A percentile compares a stretch with the other conserved stretches of the same genome.
phyloP scores from a whole-genome alignment of 2,329 filamentous ascomycete genomes.

The Colletotrichum neosansevieriae region DNA sequence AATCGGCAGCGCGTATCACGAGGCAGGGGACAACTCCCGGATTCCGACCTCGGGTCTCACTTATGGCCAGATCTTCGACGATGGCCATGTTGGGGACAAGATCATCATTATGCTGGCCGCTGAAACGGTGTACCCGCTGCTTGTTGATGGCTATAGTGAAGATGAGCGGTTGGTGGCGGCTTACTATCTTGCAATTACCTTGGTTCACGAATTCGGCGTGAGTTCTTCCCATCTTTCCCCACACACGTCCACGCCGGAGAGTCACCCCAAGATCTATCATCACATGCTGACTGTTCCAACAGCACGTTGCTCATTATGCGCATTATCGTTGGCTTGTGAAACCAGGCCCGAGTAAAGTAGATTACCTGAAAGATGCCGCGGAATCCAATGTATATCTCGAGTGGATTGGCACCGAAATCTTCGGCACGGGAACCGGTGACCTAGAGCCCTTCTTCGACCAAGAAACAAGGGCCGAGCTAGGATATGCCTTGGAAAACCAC shows the following conservation, averaged over 20 bases:
- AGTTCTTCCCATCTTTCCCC: conserved; percentile 21
- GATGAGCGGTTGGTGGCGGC: conserved; percentile 46
- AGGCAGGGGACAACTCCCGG: background rate
- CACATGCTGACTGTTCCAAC: background rate
- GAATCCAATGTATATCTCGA: too few relatives aligned
- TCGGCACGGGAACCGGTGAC: background rate
- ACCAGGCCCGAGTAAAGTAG: background rate
- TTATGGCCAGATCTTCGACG: background rate
- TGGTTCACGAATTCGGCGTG: conserved; percentile 48
- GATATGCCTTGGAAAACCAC: conserved; percentile 44
- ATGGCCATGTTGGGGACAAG: background rate
- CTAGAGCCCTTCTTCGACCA: conserved; percentile 45
- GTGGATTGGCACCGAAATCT: too few relatives aligned
- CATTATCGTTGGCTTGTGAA: background rate
- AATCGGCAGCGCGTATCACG: conserved; percentile 5
- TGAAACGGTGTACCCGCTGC: conserved; percentile 45
- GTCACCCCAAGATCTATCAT: background rate
- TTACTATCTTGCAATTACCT: conserved; percentile 41
- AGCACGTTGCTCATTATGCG: conserved; percentile 25
- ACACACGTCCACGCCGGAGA: background rate
- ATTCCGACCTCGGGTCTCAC: background rate
- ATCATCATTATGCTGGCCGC: conserved; percentile 34
- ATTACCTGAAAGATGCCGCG: background rate
- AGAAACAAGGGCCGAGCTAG: conserved; percentile 43
- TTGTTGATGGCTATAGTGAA: conserved; percentile 42